These are phyloP conservation scores for Saccharomyces uvarum DNA, from an alignment of 1,139 yeast genomes.

Conservation along the genomic window DNA sequence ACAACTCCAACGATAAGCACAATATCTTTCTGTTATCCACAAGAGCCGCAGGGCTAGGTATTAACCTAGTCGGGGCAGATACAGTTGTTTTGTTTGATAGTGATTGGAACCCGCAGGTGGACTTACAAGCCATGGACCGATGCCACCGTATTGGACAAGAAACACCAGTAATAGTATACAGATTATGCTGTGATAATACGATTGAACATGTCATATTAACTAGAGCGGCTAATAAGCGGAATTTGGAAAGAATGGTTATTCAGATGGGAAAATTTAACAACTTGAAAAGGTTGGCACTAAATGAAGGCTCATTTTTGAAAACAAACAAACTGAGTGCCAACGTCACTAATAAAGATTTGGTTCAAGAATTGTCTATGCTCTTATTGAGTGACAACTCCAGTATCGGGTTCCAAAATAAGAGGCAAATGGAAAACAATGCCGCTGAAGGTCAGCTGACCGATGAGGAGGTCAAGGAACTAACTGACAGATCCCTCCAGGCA, in stretches of 20 bases:
- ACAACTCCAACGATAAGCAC: slow-evolving; percentile 30
- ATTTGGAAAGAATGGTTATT: slow-evolving; percentile 73
- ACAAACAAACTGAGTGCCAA: slow-evolving; percentile 12
- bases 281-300: slow-evolving; percentile 36
- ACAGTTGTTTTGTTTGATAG: slow-evolving; percentile 84
- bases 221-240: slow-evolving; percentile 70
- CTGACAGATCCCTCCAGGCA: slow-evolving; percentile 46
- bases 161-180: slow-evolving; percentile 70
- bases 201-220: slow-evolving; percentile 76
- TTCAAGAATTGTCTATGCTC: slow-evolving; percentile 27
- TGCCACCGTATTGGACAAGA: slow-evolving; percentile 90
- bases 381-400: slow-evolving; percentile 27
- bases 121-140: slow-evolving; percentile 91
- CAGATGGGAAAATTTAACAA: slow-evolving; percentile 74
- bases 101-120: slow-evolving; percentile 97
- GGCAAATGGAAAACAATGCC: slow-evolving; percentile 8
- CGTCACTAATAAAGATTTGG: slow-evolving; percentile 25
- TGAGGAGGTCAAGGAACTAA: slow-evolving; percentile 45
- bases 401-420: slow-evolving; percentile 22
- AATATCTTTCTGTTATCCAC: slow-evolving; percentile 67
- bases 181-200: slow-evolving; percentile 69
- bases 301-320: slow-evolving; percentile 27
- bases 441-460: slow-evolving; percentile 28
- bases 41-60: slow-evolving; percentile 90
- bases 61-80: slow-evolving; percentile 80